Conservation (phyloP, 495 filamentous ascomycete species). For the Daldinia grandis region DNA sequence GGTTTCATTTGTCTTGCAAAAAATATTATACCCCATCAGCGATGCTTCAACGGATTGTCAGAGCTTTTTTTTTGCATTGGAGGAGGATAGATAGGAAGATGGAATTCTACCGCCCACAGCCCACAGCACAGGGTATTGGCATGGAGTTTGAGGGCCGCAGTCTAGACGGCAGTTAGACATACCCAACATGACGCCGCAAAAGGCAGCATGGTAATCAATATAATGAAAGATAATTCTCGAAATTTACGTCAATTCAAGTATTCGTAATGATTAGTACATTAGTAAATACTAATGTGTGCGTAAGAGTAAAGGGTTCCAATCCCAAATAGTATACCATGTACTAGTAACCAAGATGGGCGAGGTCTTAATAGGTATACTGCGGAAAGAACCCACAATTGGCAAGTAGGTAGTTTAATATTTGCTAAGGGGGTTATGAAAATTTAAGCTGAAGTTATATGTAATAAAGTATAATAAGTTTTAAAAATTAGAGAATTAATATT, state of each 20-base stretch:
- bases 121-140: neutral
- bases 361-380: too few species aligned
- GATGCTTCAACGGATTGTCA: constrained; percentile 2
- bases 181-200: constrained; percentile 6
- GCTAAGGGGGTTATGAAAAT: too few species aligned
- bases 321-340: too few species aligned
- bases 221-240: constrained; percentile 9
- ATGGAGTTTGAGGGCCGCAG: constrained; percentile 8
- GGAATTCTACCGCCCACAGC: neutral
- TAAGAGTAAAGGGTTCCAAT: neutral
- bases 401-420: too few species aligned
- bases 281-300: neutral
- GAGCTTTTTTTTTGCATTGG: constrained; percentile 19
- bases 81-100: constrained; percentile 6
- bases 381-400: too few species aligned
- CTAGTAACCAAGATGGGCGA: too few species aligned
- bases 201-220: neutral
- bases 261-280: neutral
- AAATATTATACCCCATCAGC: constrained; percentile 34
- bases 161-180: constrained; percentile 9
- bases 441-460: too few species aligned
- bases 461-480: neutral
- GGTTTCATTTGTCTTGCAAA: constrained; percentile 11
- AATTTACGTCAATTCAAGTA: neutral
- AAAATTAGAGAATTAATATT: neutral